Evolutionary conservation across 1,139 yeast genomes (phyloP).

Genomic region (Zygoascus sp.): DNA sequence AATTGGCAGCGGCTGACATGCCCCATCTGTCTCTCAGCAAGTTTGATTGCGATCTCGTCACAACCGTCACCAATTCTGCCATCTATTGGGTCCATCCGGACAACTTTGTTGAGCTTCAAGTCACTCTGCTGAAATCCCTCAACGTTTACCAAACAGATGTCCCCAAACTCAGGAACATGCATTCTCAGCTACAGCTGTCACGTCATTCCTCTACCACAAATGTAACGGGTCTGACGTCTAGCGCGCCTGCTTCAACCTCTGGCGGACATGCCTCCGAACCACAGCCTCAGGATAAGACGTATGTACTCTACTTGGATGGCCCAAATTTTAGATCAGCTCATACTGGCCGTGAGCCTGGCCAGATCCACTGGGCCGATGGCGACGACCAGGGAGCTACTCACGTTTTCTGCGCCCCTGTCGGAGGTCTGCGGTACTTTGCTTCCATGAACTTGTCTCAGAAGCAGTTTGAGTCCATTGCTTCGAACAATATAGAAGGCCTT

Average conservation of each 20-base stretch:
- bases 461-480: constrained; percentile 32
- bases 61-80: constrained; percentile 29
- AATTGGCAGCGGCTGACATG: constrained; percentile 20
- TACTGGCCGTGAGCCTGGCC: constrained; percentile 39
- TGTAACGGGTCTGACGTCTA: not conserved
- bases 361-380: constrained; percentile 28
- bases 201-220: not conserved
- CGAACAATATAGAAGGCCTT: constrained; percentile 16
- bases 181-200: constrained; percentile 7
- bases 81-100: constrained; percentile 41
- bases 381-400: constrained; percentile 16
- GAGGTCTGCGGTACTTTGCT: constrained; percentile 48
- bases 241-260: constrained; percentile 14
- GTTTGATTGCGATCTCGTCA: constrained; percentile 38
- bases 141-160: constrained; percentile 18
- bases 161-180: constrained; percentile 6
- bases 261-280: no score
- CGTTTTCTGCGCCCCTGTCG: constrained; percentile 45
- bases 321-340: constrained; percentile 35
- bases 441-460: constrained; percentile 33
- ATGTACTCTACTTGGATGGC: constrained; percentile 36
- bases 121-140: constrained; percentile 35
- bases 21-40: constrained; percentile 32
- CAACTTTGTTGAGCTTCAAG: constrained; percentile 38
- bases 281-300: constrained; percentile 10